These are phyloP conservation scores for Verticillium isaacii DNA, from an alignment of 2,329 filamentous ascomycete species.

Conservation along the genomic window DNA sequence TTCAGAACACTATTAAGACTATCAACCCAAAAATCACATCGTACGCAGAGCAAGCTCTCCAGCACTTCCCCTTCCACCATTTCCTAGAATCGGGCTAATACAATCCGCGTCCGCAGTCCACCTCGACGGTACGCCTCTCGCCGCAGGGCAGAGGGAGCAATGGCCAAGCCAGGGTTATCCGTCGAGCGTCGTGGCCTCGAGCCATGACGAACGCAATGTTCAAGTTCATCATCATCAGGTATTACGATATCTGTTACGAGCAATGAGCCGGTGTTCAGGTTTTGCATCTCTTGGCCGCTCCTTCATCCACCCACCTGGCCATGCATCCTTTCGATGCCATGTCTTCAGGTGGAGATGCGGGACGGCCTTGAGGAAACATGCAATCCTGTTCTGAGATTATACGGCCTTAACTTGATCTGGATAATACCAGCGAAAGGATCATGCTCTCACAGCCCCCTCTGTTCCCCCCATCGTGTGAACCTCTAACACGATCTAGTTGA, in stretches of 20 bases:
- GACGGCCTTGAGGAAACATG: background rate
- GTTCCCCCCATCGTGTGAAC: conserved; percentile 15
- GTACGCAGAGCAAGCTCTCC: background rate
- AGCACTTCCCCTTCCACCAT: background rate
- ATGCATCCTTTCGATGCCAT: too few relatives aligned
- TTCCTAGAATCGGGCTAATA: background rate
- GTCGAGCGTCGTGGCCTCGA: background rate
- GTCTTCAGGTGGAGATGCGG: background rate
- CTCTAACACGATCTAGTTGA: background rate
- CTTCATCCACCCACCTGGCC: background rate
- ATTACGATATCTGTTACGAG: conserved; percentile 2
- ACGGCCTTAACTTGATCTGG: conserved; percentile 95
- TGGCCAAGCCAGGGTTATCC: conserved; percentile 2
- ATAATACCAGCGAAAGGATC: conserved; percentile 99
- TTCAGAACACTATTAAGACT: background rate
- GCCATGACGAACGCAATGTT: background rate
- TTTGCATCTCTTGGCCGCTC: background rate
- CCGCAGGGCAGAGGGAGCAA: conserved; percentile 1
- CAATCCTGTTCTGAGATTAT: conserved; percentile 65
- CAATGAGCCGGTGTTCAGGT: conserved; percentile 5
- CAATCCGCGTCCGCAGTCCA: background rate
- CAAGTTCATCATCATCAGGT: conserved; percentile 4
- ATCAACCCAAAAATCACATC: background rate
- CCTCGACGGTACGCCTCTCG: background rate
- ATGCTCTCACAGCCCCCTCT: conserved; percentile 61